These are phyloP conservation scores for Spizellomyces sp. DNA, from an alignment of 192 early-diverging fungal species.

Conservation along the genomic window DNA sequence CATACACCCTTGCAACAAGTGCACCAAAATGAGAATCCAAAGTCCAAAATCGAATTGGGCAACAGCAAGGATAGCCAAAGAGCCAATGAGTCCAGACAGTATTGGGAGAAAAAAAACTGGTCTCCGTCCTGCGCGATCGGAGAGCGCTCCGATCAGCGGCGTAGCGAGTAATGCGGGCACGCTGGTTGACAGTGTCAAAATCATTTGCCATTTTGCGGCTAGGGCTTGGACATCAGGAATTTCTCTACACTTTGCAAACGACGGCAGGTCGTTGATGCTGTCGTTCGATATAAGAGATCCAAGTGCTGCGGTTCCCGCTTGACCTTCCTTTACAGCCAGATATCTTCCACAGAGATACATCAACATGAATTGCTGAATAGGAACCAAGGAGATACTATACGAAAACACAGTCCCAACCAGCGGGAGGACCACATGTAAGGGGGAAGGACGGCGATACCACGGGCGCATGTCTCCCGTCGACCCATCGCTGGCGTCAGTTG, in stretches of 20 bases:
- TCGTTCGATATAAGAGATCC: not conserved
- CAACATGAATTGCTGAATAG: conserved; percentile 36
- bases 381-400: conserved; percentile 17
- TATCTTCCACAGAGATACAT: conserved; percentile 26
- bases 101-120: conserved; percentile 32
- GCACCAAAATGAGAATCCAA: conserved; percentile 40
- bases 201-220: conserved; percentile 41
- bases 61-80: conserved; percentile 29
- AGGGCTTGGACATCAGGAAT: conserved; percentile 31
- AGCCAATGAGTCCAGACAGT: conserved; percentile 19
- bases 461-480: not conserved
- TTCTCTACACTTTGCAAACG: conserved; percentile 15
- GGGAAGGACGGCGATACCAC: conserved; percentile 22
- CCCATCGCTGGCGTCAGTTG: not conserved
- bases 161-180: conserved; percentile 40
- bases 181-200: conserved; percentile 30
- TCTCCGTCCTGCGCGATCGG: conserved; percentile 43
- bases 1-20: conserved; percentile 39
- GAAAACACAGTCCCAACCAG: conserved; percentile 23
- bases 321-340: not conserved
- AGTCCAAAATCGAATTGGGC: conserved; percentile 33
- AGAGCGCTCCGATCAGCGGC: conserved; percentile 38
- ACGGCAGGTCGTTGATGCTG: conserved; percentile 8
- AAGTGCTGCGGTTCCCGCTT: not conserved
- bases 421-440: conserved; percentile 24